These are phyloP conservation scores for Beauveria rudraprayagi DNA, from an alignment of 2,329 filamentous ascomycete species.

Conservation along the genomic window DNA sequence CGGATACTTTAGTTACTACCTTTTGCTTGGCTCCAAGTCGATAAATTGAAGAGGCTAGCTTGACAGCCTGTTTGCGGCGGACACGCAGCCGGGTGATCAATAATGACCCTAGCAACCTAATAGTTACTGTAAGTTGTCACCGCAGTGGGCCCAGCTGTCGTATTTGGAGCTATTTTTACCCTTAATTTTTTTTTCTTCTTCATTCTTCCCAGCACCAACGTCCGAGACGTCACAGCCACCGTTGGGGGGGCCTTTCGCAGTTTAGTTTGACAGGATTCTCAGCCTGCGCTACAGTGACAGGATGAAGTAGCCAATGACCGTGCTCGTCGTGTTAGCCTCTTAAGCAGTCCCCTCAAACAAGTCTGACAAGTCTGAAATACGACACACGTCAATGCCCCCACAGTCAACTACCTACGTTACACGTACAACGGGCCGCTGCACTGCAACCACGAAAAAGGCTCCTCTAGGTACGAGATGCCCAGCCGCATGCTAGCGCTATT, in stretches of 20 bases:
- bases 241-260: neutral
- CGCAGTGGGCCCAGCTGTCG: neutral
- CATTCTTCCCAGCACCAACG: neutral
- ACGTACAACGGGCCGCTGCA: too few relatives aligned
- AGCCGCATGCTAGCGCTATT: neutral
- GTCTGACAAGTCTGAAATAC: neutral
- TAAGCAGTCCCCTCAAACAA: neutral
- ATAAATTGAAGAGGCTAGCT: too few relatives aligned
- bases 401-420: neutral
- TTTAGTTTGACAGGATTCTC: neutral
- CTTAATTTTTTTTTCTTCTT: neutral
- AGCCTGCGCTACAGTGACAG: neutral
- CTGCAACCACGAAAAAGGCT: too few relatives aligned
- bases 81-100: too few relatives aligned
- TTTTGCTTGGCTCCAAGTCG: too few relatives aligned
- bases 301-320: neutral
- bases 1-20: too few relatives aligned
- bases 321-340: neutral
- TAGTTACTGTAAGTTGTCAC: neutral
- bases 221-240: neutral
- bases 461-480: neutral
- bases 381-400: neutral
- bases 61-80: too few relatives aligned
- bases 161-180: constrained; percentile 6
- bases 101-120: too few relatives aligned